Base-by-base conservation (phyloP, 495 filamentous ascomycete genomes). In the Rhypophila decipiens region DNA sequence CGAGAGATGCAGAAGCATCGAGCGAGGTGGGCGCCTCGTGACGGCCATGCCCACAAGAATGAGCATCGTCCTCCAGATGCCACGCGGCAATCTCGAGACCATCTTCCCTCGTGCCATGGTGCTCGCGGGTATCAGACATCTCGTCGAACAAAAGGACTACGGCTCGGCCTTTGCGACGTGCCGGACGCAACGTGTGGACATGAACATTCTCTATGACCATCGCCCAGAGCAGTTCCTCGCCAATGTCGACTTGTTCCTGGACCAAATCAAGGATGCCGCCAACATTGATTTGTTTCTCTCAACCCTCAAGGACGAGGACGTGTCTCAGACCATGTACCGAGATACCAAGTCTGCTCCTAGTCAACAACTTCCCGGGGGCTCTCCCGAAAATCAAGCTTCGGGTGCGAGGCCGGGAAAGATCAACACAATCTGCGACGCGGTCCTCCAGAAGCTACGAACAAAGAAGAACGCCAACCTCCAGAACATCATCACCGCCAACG, bases 161-260 rank as follows among this genome's bases (percentile, higher is more conserved):
- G 82, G 74, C 38, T 79, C 75, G 45, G 93, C 93, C 2, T 98
- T 95, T 61, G 68, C 87, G 21, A 80, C 84, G 33, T 98, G 93
- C 61, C 81, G 93, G 24, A 89, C 83, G 42, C 94, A 96, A 60
- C 80, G 93, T 51, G 93, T 98, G 3, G 93, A 98, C 59, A 88
- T 96, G 84, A 98, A 97, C 59, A 91, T 98, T 44, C 71, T 98
- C n/a, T 90, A 95, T 61, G 93, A 98, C 61, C 84, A 97, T 70
- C 79, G 78, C 5, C 88, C 90, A 0, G 70, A 79, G 36, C 86
- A 93, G 50, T 95, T 98, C 58, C 73, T 96, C 67, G 71, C 76
- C 11, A 84, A 80, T 51, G 74, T 96, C 24, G 69, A 67, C 5
- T 53, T 90, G 2, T 94, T 98, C 64, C 71, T 97, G 37, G 82